phyloP scores from a whole-genome alignment of 352 stramenopile genomes.

The Pythium biforme region DNA sequence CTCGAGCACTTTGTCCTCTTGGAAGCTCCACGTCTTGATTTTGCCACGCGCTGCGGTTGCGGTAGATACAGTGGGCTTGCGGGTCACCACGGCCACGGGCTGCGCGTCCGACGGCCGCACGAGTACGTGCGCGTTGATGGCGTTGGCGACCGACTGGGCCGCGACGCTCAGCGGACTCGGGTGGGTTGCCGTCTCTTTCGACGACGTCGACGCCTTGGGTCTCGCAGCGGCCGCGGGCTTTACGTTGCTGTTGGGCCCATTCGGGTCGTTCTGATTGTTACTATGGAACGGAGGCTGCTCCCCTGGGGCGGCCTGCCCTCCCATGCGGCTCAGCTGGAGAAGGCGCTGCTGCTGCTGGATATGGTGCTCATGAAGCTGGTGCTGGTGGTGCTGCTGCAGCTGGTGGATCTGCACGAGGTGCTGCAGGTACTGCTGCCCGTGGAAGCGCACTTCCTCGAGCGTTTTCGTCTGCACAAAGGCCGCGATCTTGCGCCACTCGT shows the following conservation, averaged over 20 bases:
- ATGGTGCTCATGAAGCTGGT: constrained; percentile 7
- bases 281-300: not conserved
- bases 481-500: constrained; percentile 74
- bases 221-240: not conserved
- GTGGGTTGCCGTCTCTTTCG: not conserved
- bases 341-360: constrained; percentile 17
- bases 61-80: not conserved
- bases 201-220: not conserved
- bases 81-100: not conserved
- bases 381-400: constrained; percentile 14
- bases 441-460: constrained; percentile 60
- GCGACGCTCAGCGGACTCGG: constrained; percentile 19
- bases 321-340: constrained; percentile 17
- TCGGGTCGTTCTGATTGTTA: constrained; percentile 39
- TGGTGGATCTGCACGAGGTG: constrained; percentile 58
- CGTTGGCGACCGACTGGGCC: constrained; percentile 18
- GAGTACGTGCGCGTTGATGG: constrained; percentile 22
- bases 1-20: constrained; percentile 85
- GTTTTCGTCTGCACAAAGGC: constrained; percentile 67
- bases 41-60: not conserved
- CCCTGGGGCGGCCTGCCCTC: not conserved
- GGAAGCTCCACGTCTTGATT: constrained; percentile 70
- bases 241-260: constrained; percentile 27
- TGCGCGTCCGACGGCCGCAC: constrained; percentile 7
- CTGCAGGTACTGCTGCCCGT: constrained; percentile 74